Conservation (phyloP, 441 rosid species). For the Adansonia grandidieri region DNA sequence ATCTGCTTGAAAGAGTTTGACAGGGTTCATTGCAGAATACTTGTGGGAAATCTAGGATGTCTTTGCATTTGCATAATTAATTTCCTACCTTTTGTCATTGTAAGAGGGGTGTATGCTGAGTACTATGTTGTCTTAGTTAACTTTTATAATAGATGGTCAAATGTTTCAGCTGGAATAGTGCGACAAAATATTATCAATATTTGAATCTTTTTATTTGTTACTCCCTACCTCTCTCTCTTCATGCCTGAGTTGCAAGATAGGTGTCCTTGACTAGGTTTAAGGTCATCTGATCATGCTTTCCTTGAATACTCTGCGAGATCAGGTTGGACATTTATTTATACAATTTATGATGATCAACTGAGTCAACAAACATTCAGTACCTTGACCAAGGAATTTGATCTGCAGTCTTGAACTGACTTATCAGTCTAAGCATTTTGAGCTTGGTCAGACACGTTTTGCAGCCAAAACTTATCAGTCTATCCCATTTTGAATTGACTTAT, state of each 20-base stretch:
- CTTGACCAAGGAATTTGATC: constrained; percentile 7
- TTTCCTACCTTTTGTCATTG: not conserved
- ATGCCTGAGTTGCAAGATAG: not conserved
- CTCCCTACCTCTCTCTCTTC: not conserved
- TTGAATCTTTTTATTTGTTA: no score
- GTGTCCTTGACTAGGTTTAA: not conserved
- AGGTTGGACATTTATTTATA: not conserved
- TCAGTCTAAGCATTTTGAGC: not conserved
- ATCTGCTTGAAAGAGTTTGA: not conserved
- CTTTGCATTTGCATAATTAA: not conserved
- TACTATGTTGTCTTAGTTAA: not conserved
- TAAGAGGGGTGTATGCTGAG: not conserved
- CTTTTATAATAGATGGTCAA: not conserved
- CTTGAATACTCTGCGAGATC: not conserved
- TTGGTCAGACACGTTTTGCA: not conserved
- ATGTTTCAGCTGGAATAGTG: constrained; percentile 2
- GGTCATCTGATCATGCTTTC: not conserved
- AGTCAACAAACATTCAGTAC: not conserved
- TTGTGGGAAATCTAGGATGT: not conserved
- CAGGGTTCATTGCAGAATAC: not conserved
- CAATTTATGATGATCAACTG: not conserved
- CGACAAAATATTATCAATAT: not conserved
- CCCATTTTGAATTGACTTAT: not conserved
- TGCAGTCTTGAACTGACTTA: not conserved
- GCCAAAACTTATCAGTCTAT: not conserved